Evolutionary conservation across 768 basidiomycete genomes (phyloP).

Genomic region (Neoboletus brunneissimus): DNA sequence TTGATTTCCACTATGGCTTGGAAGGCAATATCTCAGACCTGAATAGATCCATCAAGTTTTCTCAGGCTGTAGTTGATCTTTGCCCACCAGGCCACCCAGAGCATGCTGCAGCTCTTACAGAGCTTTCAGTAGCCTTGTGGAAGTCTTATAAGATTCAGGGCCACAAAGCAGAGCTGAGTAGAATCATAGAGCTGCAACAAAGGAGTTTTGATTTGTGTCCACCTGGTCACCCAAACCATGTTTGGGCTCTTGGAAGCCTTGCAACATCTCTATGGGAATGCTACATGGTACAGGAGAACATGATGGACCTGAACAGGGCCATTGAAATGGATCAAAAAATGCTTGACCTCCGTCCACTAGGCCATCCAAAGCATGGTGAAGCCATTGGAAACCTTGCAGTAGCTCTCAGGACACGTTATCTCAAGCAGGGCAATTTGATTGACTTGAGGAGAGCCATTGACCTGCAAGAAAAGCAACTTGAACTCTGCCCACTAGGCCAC

Average conservation of each 20-base stretch:
- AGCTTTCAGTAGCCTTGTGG: not conserved
- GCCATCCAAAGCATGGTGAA: not conserved
- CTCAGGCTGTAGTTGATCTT: not conserved
- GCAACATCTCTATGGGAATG: accelerated
- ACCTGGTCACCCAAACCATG: no score
- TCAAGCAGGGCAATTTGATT: no score
- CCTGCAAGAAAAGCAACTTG: no score
- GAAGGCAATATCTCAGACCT: not conserved
- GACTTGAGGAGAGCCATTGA: no score
- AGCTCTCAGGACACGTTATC: no score
- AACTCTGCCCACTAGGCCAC: no score
- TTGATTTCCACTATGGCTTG: not conserved
- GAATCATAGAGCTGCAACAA: not conserved
- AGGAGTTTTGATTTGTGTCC: not conserved
- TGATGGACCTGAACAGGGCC: not conserved
- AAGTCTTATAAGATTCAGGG: not conserved
- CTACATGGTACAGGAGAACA: not conserved
- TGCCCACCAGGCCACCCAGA: not conserved
- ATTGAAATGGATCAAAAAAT: not conserved
- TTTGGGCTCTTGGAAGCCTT: not conserved
- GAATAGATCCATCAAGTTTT: not conserved
- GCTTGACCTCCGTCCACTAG: not conserved
- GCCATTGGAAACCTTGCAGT: not conserved
- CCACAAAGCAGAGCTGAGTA: not conserved
- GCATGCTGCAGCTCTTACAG: not conserved